phyloP scores from a whole-genome alignment of 2,329 filamentous ascomycete genomes.

The Exutisphaerella laricina region DNA sequence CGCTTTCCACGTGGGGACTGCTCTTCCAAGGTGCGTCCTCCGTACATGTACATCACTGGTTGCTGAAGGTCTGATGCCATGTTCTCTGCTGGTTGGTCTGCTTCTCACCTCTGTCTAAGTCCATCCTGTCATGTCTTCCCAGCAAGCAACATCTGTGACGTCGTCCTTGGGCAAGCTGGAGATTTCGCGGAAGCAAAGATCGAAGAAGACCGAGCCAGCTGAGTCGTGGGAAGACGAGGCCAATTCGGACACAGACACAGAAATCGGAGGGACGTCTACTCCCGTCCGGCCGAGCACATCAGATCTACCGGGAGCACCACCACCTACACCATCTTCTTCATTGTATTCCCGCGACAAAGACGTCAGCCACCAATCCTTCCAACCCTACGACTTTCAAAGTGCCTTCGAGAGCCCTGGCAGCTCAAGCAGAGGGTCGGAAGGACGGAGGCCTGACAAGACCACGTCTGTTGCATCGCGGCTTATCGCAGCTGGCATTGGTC shows the following conservation, averaged over 20 bases:
- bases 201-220: slow-evolving; percentile 32
- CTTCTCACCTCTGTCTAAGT: background rate
- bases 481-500: slow-evolving; percentile 82
- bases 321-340: slow-evolving; percentile 62
- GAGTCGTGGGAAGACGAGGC: slow-evolving; percentile 75
- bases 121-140: slow-evolving; percentile 11
- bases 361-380: slow-evolving; percentile 22
- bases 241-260: slow-evolving; percentile 35
- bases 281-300: slow-evolving; percentile 21
- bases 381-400: slow-evolving; percentile 23
- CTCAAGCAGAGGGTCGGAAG: slow-evolving; percentile 18
- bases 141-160: slow-evolving; percentile 18
- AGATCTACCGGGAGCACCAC: slow-evolving; percentile 50
- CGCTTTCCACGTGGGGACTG: too few relatives aligned
- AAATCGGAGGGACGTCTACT: slow-evolving; percentile 28
- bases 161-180: slow-evolving; percentile 32
- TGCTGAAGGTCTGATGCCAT: too few relatives aligned
- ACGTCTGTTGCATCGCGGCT: slow-evolving; percentile 83
- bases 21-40: too few relatives aligned
- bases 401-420: slow-evolving; percentile 2
- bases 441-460: slow-evolving; percentile 71
- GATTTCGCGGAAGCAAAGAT: slow-evolving; percentile 32
- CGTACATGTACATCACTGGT: too few relatives aligned
- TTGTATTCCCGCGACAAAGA: slow-evolving; percentile 23
- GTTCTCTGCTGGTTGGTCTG: background rate